Evolutionary conservation across 768 basidiomycete genomes (phyloP), one percentile per base, ranked within the genome.

Genomic region (Crassisporium funariophilum): DNA sequence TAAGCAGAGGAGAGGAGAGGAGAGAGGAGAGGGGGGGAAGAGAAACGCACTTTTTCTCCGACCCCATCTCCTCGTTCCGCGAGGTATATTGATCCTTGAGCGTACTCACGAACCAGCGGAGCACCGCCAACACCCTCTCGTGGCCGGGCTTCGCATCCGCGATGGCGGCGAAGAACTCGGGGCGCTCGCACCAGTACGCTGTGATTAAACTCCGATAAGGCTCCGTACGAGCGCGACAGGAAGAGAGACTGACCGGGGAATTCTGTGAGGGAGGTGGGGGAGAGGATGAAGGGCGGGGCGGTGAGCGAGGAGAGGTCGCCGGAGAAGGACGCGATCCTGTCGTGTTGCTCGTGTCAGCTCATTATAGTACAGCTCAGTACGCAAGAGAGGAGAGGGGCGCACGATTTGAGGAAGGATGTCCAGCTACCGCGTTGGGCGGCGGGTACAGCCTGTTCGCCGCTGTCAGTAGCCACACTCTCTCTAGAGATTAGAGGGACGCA

Each of bases 161-260:
- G 62, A 98, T 98, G 16, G 82, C 82, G 3, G 93, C 83, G 60
- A 99, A 98, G 44, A 93, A 73, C 44, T 85, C 85, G 20, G 93
- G 93, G 41, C 90, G 88, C 65, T 98, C 95, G 61, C 93, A 91
- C 95, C 95, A 98, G 68, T 98, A 97, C 0, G 94, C 94, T 91
- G 53, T 43, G 40, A 42, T 11, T 31, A 24, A 29, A 40, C 33
- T 31, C 37, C 16, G 49, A 24, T 51, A 21, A 55, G n/a, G 44
- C 12, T 25, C 24, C 34, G 35, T 41, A 27, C 19, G 1, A 34
- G 49, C 20, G 19, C 24, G 38, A 25, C 22, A 41, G 55, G 22
- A 41, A 47, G 34, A 24, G 16, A 25, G 11, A 63, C 81, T 49
- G 49, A 91, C 90, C 86, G 50, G 92, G 91, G 62, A 90, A 97